Base-by-base conservation (phyloP, 805 yeast genomes). In the Metschnikowia koreensis region DNA sequence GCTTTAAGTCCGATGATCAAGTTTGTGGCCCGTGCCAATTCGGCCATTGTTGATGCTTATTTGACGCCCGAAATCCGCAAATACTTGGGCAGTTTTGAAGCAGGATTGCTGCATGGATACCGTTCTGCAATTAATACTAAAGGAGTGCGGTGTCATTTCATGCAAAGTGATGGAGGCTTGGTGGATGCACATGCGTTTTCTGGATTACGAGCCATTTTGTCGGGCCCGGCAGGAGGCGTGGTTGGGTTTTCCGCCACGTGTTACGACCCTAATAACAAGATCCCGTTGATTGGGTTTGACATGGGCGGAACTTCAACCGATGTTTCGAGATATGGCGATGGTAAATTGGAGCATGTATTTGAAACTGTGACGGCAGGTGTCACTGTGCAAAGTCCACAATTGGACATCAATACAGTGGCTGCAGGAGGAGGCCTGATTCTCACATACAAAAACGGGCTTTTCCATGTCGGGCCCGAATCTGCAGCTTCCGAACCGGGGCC, bases 161-260 rank as follows among this genome's bases (percentile, higher is more conserved):
- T 93, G 98, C 97, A 93, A 69, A 88, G 96, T 11, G 97, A 93
- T 66, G 98, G 98, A 52, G 98, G 98, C 2, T 77, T 93, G 53
- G 91, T 92, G 22, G 90, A 90, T 50, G 91, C 94, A 62, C 75
- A 82, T 22, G 79, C 81, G 45, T 93, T 93, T 66, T 86, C 97
- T 0, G 98, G 98, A 1, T 73, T 93, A 37, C 80, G 83, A 59
- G 96, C 98, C 3, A 87, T 93, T 45, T 70, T 93, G 36, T 89
- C 97, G 1, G 98, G 98, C 2, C 98, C 98, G 2, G 98, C 98
- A 9, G 98, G 98, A 38, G 98, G 98, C 46, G 96, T 93, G 52
- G 97, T 93, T 34, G 98, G 98, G 0, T 89, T 83, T 60, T 89
- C 97, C 0, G 79, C 82, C 47, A 92, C 98, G 0, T 88, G 96